Conservation (phyloP, 2,329 filamentous ascomycete species). For the Hypomyces rosellus region DNA sequence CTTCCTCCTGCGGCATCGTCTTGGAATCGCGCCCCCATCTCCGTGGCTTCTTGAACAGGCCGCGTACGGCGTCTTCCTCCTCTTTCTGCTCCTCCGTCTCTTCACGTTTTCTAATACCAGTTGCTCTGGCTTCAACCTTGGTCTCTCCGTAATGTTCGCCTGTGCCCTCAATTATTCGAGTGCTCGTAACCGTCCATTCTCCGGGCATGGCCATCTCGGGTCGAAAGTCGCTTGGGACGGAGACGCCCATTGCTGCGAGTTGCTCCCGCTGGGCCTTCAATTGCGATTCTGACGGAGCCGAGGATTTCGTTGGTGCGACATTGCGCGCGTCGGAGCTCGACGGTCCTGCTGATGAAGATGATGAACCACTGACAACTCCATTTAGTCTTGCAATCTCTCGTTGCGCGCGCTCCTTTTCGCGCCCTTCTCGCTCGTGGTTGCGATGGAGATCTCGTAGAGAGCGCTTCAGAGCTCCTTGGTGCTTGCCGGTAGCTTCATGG, state of each 20-base stretch:
- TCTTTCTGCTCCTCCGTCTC: constrained; percentile 54
- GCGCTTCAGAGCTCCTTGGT: constrained; percentile 81
- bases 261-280: constrained; percentile 81
- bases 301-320: not conserved
- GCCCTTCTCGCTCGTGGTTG: constrained; percentile 70
- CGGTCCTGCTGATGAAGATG: constrained; percentile 25
- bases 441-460: constrained; percentile 86
- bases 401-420: constrained; percentile 75
- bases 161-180: constrained; percentile 48
- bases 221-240: constrained; percentile 71
- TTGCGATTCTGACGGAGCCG: constrained; percentile 47
- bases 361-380: constrained; percentile 55
- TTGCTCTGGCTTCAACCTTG: constrained; percentile 42
- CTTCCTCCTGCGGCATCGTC: constrained; percentile 40
- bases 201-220: constrained; percentile 81
- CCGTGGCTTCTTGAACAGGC: constrained; percentile 53
- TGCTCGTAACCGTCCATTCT: constrained; percentile 72
- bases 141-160: constrained; percentile 34
- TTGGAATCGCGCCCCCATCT: constrained; percentile 49
- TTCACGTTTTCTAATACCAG: constrained; percentile 58
- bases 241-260: constrained; percentile 78
- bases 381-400: constrained; percentile 82
- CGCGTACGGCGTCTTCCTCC: constrained; percentile 51
- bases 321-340: constrained; percentile 8
- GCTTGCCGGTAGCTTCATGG: constrained; percentile 79